Base-by-base conservation (phyloP, 768 basidiomycete genomes). In the Trametes cinnabarina region DNA sequence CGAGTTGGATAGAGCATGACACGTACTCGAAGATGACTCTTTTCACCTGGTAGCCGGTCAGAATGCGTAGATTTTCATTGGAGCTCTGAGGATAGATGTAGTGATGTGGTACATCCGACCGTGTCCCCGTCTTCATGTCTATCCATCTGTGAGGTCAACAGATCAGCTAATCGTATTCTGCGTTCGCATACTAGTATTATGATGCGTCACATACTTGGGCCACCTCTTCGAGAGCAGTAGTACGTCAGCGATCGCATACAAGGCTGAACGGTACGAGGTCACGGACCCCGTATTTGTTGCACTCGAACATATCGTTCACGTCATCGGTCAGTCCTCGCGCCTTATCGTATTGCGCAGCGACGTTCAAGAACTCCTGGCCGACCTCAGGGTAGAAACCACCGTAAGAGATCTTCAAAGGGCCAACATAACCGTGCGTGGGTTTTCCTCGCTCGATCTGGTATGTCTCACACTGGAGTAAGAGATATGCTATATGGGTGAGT, bases 41-140 rank as follows among this genome's bases (percentile, higher is more conserved):
- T 39, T 73, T 75, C 5, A 77, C 76, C 12, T 66, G 66, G 30
- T 65, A 68, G 0, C 71, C 76, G 2, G 69, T 71, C 0, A 76
- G 37, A 48, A 77, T 73, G 14, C 64, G 63, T 5, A 69, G 54
- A 4, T 72, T 68, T 0, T 62, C 30, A n/a, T 52, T 57, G 23
- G 39, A 43, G 65, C 42, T 42, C 15, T 62, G 54, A 25, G 65
- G 64, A 44, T 79, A 79, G 2, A 79, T 57, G 55, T 75, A 74
- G 46, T 68, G 25, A 22, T 78, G 78, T 5, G 86, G 76, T 2
- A 79, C 66, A 65, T 87, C 85, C 0, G 86, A 87, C 23, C 86
- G 81, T 37, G 64, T 75, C 22, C 87, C 86, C 3, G 78, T 83
- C n/a, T 71, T 68, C 2, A 65, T 69, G 55, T 83, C 74, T 11